Conservation (phyloP, 1,284 basidiomycete genomes). For the Sporisorium sorghi region DNA sequence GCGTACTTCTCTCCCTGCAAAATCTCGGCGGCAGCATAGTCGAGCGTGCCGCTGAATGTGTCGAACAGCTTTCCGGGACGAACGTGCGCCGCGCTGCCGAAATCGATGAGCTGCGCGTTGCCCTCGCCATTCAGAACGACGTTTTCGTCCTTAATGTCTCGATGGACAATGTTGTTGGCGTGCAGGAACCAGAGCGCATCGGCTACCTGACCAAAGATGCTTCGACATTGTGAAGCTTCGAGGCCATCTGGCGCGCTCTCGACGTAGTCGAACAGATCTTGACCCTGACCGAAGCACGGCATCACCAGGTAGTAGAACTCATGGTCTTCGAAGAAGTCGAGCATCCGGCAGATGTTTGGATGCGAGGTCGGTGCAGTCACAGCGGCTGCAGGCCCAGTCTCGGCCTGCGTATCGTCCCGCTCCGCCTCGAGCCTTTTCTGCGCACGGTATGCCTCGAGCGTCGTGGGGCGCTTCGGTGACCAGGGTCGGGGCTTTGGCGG, state of each 20-base stretch:
- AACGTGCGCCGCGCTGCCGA: conserved; percentile 76
- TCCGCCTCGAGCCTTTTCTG: conserved; percentile 29
- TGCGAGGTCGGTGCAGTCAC: conserved; percentile 71
- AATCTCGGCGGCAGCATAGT: conserved; percentile 95
- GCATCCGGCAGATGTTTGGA: conserved; percentile 89
- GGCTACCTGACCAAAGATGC: conserved; percentile 91
- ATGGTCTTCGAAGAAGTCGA: conserved; percentile 97
- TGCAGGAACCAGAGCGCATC: conserved; percentile 93
- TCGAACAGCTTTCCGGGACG: conserved; percentile 94
- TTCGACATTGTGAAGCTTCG: conserved; percentile 79
- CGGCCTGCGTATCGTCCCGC: conserved; percentile 5
- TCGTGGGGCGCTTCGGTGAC: conserved; percentile 38
- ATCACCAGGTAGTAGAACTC: conserved; percentile 91
- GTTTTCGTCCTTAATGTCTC: conserved; percentile 99
- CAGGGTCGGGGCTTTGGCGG: conserved; percentile 53
- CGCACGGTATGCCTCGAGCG: conserved; percentile 41
- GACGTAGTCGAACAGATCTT: conserved; percentile 94
- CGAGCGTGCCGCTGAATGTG: conserved; percentile 87
- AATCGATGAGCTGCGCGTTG: conserved; percentile 90
- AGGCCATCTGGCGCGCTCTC: conserved; percentile 89
- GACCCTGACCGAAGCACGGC: conserved; percentile 73
- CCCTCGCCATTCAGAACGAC: conserved; percentile 74
- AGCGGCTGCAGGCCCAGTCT: neutral
- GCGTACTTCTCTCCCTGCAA: conserved; percentile 91
- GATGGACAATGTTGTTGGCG: conserved; percentile 91